A percentile compares a stretch with the other conserved stretches of the same genome.
Conservation (phyloP, 106 monocot genomes). For the Dendrobium officinale region DNA sequence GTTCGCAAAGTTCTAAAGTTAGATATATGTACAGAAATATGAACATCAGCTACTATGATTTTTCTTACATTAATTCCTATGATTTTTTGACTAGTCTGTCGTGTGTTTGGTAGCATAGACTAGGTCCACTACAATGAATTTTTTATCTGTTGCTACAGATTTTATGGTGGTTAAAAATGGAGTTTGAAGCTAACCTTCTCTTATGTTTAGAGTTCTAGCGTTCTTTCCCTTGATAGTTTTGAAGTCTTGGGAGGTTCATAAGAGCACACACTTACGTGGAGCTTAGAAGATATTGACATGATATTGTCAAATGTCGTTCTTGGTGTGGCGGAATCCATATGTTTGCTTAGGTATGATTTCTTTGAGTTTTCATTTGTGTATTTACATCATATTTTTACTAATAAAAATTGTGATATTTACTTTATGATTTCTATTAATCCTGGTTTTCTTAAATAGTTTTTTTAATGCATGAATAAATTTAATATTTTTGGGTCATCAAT, state of each 20-base stretch:
- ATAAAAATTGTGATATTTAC: neutral
- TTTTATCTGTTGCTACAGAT: neutral
- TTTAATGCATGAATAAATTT: neutral
- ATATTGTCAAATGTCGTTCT: neutral
- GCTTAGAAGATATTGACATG: neutral
- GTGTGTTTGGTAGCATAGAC: neutral
- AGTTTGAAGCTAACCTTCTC: neutral
- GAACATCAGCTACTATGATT: neutral
- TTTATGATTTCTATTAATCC: neutral
- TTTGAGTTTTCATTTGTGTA: neutral
- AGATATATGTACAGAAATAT: neutral
- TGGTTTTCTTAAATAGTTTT: neutral
- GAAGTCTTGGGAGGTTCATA: neutral
- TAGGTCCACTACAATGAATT: neutral
- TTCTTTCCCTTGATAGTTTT: neutral
- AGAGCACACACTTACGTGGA: neutral
- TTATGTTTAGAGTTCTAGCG: neutral
- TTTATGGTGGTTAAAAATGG: neutral
- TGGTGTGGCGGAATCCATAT: neutral
- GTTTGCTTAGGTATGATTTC: neutral
- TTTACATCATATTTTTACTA: neutral
- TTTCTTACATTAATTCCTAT: no score
- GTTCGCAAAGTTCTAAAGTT: neutral
- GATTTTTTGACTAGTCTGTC: no score
- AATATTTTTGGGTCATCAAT: neutral